These are phyloP conservation scores for Aspergillus viridinutans DNA, from an alignment of 2,329 filamentous ascomycete species.

Conservation along the genomic window DNA sequence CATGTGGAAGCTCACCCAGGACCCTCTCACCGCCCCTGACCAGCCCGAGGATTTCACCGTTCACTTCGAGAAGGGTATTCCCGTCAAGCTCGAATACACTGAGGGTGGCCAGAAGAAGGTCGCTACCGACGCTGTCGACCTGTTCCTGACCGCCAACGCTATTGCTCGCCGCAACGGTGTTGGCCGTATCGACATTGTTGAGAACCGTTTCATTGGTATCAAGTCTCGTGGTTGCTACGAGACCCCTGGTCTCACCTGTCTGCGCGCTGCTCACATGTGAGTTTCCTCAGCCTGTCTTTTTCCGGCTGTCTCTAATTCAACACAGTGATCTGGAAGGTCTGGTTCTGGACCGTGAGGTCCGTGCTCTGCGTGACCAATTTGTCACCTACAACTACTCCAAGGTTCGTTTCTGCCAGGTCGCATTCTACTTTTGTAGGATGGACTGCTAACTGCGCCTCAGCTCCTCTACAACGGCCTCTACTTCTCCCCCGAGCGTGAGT, in stretches of 20 bases:
- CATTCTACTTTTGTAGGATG: conserved; percentile 23
- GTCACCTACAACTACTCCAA: conserved; percentile 61
- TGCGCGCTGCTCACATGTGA: conserved; percentile 36
- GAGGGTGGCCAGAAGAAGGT: conserved; percentile 49
- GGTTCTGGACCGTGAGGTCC: conserved; percentile 64
- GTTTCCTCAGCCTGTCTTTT: background rate
- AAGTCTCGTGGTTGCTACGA: conserved; percentile 82
- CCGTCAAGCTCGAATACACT: conserved; percentile 60
- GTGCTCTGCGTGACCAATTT: conserved; percentile 67
- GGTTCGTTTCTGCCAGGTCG: conserved; percentile 53
- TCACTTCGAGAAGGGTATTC: conserved; percentile 71
- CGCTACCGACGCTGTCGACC: conserved; percentile 64
- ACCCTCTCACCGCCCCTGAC: conserved; percentile 67
- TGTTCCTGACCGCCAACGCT: conserved; percentile 68
- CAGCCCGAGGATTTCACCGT: conserved; percentile 67
- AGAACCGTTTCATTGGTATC: conserved; percentile 74
- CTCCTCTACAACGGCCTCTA: conserved; percentile 32
- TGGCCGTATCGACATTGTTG: conserved; percentile 78
- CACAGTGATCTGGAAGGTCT: conserved; percentile 46
- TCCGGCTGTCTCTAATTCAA: conserved; percentile 2
- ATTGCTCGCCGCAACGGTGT: conserved; percentile 70
- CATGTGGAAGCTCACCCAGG: conserved; percentile 69
- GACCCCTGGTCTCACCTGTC: conserved; percentile 31
- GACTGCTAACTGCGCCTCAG: background rate
- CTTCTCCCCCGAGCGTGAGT: conserved; percentile 69